Evolutionary conservation across 495 filamentous ascomycete species (phyloP), one percentile per base, ranked within the genome.

Genomic region (Oleoguttula mirabilis): DNA sequence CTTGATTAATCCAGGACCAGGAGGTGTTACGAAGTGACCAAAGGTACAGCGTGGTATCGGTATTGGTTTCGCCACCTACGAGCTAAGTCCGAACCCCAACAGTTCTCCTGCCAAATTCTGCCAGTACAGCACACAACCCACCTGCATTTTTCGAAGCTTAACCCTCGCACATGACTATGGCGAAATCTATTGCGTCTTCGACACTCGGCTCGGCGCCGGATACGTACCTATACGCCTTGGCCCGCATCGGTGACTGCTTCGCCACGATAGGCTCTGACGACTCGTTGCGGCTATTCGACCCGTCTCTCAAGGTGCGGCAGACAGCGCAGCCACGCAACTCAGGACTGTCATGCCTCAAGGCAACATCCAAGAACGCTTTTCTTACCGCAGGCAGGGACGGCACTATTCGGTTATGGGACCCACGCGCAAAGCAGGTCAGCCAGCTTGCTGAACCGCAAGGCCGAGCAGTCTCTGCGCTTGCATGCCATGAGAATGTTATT

Each of bases 361-460:
- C 63, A 2, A 67, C 68, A 12, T 20, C 23, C 20, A 63, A 66
- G 41, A 61, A 42, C 21, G 47, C 53, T 36, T 58, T 80, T 14
- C 66, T 62, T 32, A 82, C 77, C 0, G 64, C 76, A 0, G 79
- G 78, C 17, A 67, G 77, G 53, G 76, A 81, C 46, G 79, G 79
- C 12, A 60, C 61, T 7, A 58, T 80, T 20, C 67, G 63, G 6
- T 39, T 76, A 21, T 76, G 74, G 69, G 79, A 84, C 59, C 47
- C 71, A 14, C 43, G 43, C 2, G 39, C 41, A n/a, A 39, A 45
- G 21, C 32, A 34, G 16, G 21, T 39, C 19, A 17, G 21, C 10
- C 24, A 45, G n/a, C 22, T 52, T 3, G 21, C 25, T 4, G 22
- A 46, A n/a, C 36, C 39, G 8, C 23, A 36, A 22, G 24, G 25